Evolutionary conservation across 345 rosid genomes (phyloP).

Genomic region (Lenwebbia sp.): DNA sequence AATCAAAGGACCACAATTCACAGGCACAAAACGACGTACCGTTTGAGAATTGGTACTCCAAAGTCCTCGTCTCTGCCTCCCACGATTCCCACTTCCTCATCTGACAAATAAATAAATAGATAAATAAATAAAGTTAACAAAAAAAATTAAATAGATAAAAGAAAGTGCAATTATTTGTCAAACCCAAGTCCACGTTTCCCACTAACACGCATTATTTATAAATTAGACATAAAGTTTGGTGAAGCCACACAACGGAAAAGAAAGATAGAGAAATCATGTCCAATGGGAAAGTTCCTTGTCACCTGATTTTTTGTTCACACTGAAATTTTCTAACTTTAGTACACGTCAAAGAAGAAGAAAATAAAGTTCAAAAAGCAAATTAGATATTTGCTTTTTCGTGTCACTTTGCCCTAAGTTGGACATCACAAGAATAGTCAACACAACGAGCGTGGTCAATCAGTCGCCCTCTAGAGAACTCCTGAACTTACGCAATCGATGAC

Average conservation of each 20-base stretch:
- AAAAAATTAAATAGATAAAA: neutral
- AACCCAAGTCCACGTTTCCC: slow-evolving; percentile 3
- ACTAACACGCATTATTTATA: neutral
- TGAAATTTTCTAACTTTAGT: neutral
- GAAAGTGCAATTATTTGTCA: neutral
- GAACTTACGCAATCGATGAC: neutral
- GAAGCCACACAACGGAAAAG: neutral
- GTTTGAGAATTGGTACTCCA: slow-evolving; percentile 36
- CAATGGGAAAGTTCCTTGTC: neutral
- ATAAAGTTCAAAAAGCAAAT: neutral
- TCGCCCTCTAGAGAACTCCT: neutral
- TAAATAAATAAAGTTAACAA: neutral
- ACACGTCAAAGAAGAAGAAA: neutral
- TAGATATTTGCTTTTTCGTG: neutral
- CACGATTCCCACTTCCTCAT: slow-evolving; percentile 50
- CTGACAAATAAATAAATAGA: slow-evolving; percentile 11
- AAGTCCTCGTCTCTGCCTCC: slow-evolving; percentile 55
- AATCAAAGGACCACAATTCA: too few species aligned
- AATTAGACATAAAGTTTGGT: neutral
- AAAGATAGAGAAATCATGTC: neutral
- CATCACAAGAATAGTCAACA: neutral
- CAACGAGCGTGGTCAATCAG: neutral
- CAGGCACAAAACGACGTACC: slow-evolving; percentile 11
- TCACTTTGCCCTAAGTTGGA: neutral
- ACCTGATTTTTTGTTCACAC: too few species aligned